Percentiles rank a stretch among this genome's conserved stretches.
These are phyloP conservation scores for Geotrichum macrosporum DNA, from an alignment of 1,139 yeast species.

Conservation along the genomic window DNA sequence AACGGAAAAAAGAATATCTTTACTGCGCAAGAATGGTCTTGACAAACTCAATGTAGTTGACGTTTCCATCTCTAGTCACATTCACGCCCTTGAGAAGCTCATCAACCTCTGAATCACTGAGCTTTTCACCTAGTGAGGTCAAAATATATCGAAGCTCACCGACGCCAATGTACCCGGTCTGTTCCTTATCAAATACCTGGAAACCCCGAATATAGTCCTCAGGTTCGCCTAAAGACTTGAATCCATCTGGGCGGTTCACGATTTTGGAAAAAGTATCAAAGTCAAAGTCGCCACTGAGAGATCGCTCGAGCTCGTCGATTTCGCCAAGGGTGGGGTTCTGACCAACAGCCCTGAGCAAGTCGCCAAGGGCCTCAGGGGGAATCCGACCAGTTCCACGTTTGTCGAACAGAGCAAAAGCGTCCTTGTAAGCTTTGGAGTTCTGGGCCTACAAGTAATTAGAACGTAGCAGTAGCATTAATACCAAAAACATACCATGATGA, in stretches of 20 bases:
- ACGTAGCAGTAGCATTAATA: background rate
- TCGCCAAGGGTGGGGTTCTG: constrained; percentile 96
- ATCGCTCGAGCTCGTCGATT: constrained; percentile 65
- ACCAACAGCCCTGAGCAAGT: constrained; percentile 91
- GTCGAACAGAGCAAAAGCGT: constrained; percentile 95
- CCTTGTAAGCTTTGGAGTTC: constrained; percentile 70
- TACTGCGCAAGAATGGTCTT: constrained; percentile 88
- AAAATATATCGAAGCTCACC: constrained; percentile 93
- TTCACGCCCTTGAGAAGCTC: constrained; percentile 93
- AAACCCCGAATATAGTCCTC: constrained; percentile 97
- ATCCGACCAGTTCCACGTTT: constrained; percentile 94
- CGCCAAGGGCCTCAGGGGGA: constrained; percentile 84
- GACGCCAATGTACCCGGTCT: constrained; percentile 92
- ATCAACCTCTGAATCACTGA: constrained; percentile 86
- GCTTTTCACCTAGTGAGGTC: constrained; percentile 90
- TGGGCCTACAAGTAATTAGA: constrained; percentile 13
- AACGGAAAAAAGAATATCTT: background rate
- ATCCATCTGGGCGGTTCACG: constrained; percentile 84
- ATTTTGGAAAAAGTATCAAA: constrained; percentile 74
- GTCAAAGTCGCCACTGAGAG: constrained; percentile 47
- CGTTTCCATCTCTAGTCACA: constrained; percentile 89
- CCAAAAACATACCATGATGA: background rate
- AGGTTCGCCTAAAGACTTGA: constrained; percentile 85
- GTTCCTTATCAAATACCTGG: constrained; percentile 95
- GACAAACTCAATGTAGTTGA: constrained; percentile 88